Base-by-base conservation (phyloP, 2,329 filamentous ascomycete species). In the Aphanocladium album region DNA sequence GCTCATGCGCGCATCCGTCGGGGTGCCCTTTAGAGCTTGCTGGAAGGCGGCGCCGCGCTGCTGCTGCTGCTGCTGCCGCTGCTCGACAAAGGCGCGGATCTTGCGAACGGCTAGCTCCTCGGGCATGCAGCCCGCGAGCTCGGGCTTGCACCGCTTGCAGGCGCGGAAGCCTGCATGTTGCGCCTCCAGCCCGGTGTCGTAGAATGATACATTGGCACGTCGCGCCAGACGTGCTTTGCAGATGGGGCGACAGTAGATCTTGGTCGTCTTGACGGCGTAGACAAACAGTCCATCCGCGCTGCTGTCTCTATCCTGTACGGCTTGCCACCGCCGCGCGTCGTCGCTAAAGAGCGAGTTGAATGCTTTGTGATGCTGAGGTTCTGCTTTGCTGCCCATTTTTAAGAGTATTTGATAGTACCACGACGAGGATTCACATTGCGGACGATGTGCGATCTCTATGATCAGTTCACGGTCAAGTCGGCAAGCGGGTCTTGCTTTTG, bases 141-240 rank as follows among this genome's bases (percentile, higher is more conserved):
- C 71, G 19, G 73, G 83, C 62, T 77, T 76, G 70, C 84, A 86
- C 17, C 83, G 75, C 70, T 84, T 85, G 71, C 84, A 87, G 0
- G 84, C 73, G 25, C 83, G 75, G 66, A 79, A 87, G 1, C 83
- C 79, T 6, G 72, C 77, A 1, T 65, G 64, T 46, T 72, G 71
- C 1, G 85, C 85, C 33, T 79, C 74, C 0, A 68, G 62, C 0
- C 75, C 67, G 0, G 72, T 76, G 17, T 77, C 68, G 70, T 79
- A 85, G 71, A 86, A 88, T 1, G 72, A 69, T 3, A 87, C 79
- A 54, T 88, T 88, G 54, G 83, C 80, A 50, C 84, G 79, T 2
- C 84, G 79, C 1, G 86, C 83, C 14, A 87, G 79, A 0, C 85
- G 79, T 2, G 83, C 83, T 17, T 81, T 80, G 68, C 85, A 88